Conservation (phyloP, 495 filamentous ascomycete species). For the Cercophora newfieldiana region DNA sequence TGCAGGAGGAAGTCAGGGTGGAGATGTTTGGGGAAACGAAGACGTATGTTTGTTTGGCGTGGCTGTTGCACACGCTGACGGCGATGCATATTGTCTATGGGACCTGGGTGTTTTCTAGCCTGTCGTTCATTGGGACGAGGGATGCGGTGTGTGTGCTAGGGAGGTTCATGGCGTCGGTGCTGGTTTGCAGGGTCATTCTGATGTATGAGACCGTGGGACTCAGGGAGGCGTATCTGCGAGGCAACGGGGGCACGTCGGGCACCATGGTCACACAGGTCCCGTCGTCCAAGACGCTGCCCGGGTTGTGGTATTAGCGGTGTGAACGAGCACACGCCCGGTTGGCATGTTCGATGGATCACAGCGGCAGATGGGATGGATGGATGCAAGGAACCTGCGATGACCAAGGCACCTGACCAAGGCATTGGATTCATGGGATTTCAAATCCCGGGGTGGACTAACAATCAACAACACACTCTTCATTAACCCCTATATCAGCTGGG, state of each 20-base stretch:
- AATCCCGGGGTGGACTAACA: too few species aligned
- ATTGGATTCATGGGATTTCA: too few species aligned
- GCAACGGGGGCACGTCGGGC: not conserved
- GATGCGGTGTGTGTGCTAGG: slow-evolving; percentile 26
- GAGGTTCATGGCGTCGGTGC: slow-evolving; percentile 24
- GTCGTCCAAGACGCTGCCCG: not conserved
- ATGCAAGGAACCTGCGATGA: too few species aligned
- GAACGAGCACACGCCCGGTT: too few species aligned
- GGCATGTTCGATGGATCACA: too few species aligned
- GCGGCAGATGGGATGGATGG: too few species aligned
- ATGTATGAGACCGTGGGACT: slow-evolving; percentile 28
- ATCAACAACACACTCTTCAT: too few species aligned
- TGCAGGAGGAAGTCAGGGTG: not conserved
- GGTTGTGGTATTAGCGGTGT: not conserved
- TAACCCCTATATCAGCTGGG: too few species aligned
- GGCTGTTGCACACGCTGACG: slow-evolving; percentile 14
- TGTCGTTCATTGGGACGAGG: slow-evolving; percentile 24
- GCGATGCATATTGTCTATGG: slow-evolving; percentile 28
- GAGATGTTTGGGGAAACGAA: not conserved
- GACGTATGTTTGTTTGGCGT: slow-evolving; percentile 13
- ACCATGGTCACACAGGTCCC: not conserved
- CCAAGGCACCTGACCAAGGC: too few species aligned
- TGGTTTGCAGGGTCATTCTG: slow-evolving; percentile 26
- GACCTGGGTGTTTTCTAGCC: slow-evolving; percentile 28
- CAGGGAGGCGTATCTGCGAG: slow-evolving; percentile 5